Base-by-base conservation (phyloP, 352 stramenopile genomes). In the Pythium aristosporum region DNA sequence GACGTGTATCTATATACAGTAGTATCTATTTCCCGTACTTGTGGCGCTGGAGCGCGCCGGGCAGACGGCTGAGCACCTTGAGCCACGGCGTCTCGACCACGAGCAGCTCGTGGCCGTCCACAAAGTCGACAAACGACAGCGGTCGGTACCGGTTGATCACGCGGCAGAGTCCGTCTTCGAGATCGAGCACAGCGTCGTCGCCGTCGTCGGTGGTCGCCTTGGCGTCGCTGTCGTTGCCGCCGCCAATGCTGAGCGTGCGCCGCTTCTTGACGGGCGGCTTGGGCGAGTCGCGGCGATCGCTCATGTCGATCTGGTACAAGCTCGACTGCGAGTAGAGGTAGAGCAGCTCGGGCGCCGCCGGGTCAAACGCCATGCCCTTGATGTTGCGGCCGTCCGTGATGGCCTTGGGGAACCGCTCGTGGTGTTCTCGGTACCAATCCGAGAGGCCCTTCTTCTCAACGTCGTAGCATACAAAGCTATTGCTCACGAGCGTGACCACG, bases 81-180 rank as follows among this genome's bases (percentile, higher is more conserved):
- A 94, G 79, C 80, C 85, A 94, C 50, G 84, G 86, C 23, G 82
- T 93, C 72, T 94, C 86, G 30, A 94, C 84, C 49, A 94, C 76
- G 37, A 92, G 63, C 61, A 94, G 71, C 71, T 94, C 86, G 57
- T 82, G 84, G 46, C 77, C 77, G 49, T 72, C 78, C 32, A 94
- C 53, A 69, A 93, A 94, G 60, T 92, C 83, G 41, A 91, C 81
- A 66, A 92, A 94, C 51, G 86, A 88, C n/a, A 94, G 73, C 56
- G 86, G 86, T 23, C 86, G 80, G 75, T 92, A 94, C 32, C 83
- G 80, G 65, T 91, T 89, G 65, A 94, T 81, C 43, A 93, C 81
- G 37, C 75, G 80, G 63, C 83, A 92, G 48, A 91, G 79, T 25
- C 79, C 77, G 25, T 91, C 76, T 37, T 87, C 75, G 8, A 88